These are phyloP conservation scores for Tilletiaria anomala DNA, from an alignment of 1,284 basidiomycete genomes.

Conservation along the genomic window DNA sequence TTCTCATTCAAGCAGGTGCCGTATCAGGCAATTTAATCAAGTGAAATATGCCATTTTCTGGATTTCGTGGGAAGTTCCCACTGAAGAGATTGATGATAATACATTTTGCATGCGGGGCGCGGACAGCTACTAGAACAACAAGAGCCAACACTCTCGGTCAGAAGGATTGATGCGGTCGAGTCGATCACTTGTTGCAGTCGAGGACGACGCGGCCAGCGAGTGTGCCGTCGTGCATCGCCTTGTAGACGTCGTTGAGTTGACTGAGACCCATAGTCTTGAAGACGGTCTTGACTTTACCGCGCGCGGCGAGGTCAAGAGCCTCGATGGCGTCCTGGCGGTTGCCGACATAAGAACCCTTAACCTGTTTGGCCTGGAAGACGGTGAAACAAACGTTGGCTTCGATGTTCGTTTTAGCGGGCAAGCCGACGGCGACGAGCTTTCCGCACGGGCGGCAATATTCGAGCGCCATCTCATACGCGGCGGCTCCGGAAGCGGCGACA, in stretches of 20 bases:
- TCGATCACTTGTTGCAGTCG: slow-evolving; percentile 41
- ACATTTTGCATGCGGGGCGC: too few relatives aligned
- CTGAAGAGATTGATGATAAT: too few relatives aligned
- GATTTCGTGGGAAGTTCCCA: too few relatives aligned
- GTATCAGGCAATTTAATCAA: too few relatives aligned
- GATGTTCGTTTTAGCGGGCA: slow-evolving; percentile 52
- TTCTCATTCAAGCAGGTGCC: too few relatives aligned
- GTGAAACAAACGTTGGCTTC: slow-evolving; percentile 57
- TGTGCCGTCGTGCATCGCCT: slow-evolving; percentile 46
- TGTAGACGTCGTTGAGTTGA: slow-evolving; percentile 49
- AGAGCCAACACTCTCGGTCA: too few relatives aligned
- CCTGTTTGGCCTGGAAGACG: slow-evolving; percentile 47
- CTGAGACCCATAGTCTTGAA: slow-evolving; percentile 47
- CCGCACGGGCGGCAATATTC: slow-evolving; percentile 48
- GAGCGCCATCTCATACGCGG: slow-evolving; percentile 57
- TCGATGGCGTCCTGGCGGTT: slow-evolving; percentile 34
- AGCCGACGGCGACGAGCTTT: slow-evolving; percentile 60
- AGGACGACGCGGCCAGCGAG: slow-evolving; percentile 55
- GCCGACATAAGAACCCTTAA: slow-evolving; percentile 63
- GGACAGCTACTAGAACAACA: too few relatives aligned
- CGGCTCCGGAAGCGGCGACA: slow-evolving; percentile 40
- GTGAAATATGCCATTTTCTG: too few relatives aligned
- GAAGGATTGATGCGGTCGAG: too few relatives aligned
- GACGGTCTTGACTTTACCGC: slow-evolving; percentile 53
- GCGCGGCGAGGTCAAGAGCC: slow-evolving; percentile 55